Evolutionary conservation across 306 rosid species (phyloP), one percentile per base, ranked within the genome.

Genomic region (Spatholobus suberectus): DNA sequence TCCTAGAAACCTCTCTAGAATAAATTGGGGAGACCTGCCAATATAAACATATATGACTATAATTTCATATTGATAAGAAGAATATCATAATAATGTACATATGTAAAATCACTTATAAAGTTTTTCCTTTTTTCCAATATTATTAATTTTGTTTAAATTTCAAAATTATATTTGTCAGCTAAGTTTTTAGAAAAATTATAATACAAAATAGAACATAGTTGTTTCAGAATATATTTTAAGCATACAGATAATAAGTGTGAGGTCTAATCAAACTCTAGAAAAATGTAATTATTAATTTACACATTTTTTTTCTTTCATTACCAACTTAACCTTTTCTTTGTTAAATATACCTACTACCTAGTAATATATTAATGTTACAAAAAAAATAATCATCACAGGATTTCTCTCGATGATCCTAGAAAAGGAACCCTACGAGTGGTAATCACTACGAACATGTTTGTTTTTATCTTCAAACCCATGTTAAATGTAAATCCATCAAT

Each of bases 1-100:
- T 82, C 70, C 90, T 85, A 11, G 90, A 86, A 75, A 94, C 83
- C 88, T 94, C 97, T 87, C 68, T 89, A 21, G 92, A 70, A 70
- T 94, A 94, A 68, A 90, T 86, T 57, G 46, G 87, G 61, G 98
- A 94, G 62, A 92, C 98, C 97, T 94, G 85, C 37, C 78, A 27
- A 80, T 59, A 57, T 55, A 82, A 73, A 38, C 59, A 82, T 44
- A 29, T 21, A 69, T 59, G 27, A 38, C 29, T 23, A 62, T 80
- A 59, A 67, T 70, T 27, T 21, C n/a, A 54, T 27, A n/a, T 6
- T 21, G 24, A 35, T 9, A 58, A 46, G 21, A 14, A 38, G 62
- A 70, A 58, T 26, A 69, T 40, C 17, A 69, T 5, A 54, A 61
- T 49, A 29, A 35, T 12, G 2, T 23, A 70, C 23, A 72, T 3